Percentiles rank a stretch among this genome's conserved stretches.
Conservation (phyloP, 2,329 filamentous ascomycete genomes). For the Diaporthe ampelina region DNA sequence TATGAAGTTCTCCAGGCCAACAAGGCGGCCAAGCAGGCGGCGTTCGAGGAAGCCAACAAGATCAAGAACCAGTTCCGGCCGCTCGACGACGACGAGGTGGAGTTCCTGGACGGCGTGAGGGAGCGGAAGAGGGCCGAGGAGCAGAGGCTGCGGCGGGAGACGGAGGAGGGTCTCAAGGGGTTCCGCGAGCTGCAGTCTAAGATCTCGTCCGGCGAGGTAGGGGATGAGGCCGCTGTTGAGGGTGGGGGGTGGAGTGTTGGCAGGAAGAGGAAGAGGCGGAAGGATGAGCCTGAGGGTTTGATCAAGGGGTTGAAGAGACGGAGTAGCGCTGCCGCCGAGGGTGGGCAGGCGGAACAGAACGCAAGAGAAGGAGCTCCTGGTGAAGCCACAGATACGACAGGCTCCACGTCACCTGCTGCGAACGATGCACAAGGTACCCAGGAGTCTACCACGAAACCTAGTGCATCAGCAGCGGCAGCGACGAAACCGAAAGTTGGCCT, state of each 20-base stretch:
- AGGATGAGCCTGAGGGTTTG: slow-evolving; percentile 33
- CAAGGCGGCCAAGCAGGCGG: slow-evolving; percentile 87
- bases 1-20: slow-evolving; percentile 86
- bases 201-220: slow-evolving; percentile 39
- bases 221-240: slow-evolving; percentile 35
- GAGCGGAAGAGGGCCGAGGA: slow-evolving; percentile 66
- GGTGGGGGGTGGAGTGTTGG: slow-evolving; percentile 28
- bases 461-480: not conserved
- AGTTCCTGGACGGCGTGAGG: slow-evolving; percentile 76
- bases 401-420: not conserved
- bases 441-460: slow-evolving; percentile 24
- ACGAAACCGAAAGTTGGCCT: slow-evolving; percentile 56
- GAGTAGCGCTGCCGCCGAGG: slow-evolving; percentile 14
- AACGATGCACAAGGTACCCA: slow-evolving; percentile 41
- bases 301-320: slow-evolving; percentile 44
- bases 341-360: slow-evolving; percentile 35
- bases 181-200: slow-evolving; percentile 67
- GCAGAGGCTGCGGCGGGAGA: slow-evolving; percentile 66
- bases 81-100: slow-evolving; percentile 84
- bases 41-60: slow-evolving; percentile 80
- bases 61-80: slow-evolving; percentile 83
- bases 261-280: slow-evolving; percentile 39
- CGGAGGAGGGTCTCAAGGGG: slow-evolving; percentile 66
- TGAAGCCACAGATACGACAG: not conserved
- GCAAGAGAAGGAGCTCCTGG: not conserved